Base-by-base conservation (phyloP, 2,329 filamentous ascomycete genomes). In the Cercospora janseana region DNA sequence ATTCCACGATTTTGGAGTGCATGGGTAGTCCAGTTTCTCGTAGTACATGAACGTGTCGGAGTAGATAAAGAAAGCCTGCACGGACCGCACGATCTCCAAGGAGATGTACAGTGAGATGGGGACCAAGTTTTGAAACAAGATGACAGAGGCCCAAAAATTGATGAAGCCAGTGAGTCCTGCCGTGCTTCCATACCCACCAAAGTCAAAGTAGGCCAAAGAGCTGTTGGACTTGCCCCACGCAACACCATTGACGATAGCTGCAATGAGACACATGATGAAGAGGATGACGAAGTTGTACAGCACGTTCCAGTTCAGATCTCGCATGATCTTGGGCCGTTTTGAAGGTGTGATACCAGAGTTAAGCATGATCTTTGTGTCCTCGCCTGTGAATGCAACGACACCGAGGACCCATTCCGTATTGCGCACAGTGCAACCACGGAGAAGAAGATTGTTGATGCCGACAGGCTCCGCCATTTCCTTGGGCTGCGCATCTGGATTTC, bases 311-410 rank as follows among this genome's bases (percentile, higher is more conserved):
- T 98, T 98, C 60, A 98, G 80, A 68, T 95, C 91, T 56, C 89
- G 86, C 46, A 91, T 88, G 62, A 98, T 91, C 60, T 88, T 84
- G 28, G 93, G 83, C 56, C 92, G 87, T 75, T 98, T 98, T 68
- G 83, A 95, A 9, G 94, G 93, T 1, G 93, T 98, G 55, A 92
- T 86, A 53, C 93, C 93, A 21, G 93, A 88, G 67, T 98, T 98
- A 75, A 96, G 87, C 93, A 98, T 98, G 68, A 96, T 97, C 74
- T 97, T 98, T 26, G 92, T 95, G 68, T 98, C 92, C 65, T 91
- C 84, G 26, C 93, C 93, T 10, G 93, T 97, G 71, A 95, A 98
- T 13, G 95, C 77, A 42, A 97, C 92, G 3, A 98, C 80, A 46
- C 91, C 93, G 4, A 98, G 79, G 46, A 90, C 79, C 93, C 93